Percentiles rank a stretch among this genome's conserved stretches.
Evolutionary conservation across 2,329 filamentous ascomycete genomes (phyloP).

Genomic region (Ascochyta fabae): DNA sequence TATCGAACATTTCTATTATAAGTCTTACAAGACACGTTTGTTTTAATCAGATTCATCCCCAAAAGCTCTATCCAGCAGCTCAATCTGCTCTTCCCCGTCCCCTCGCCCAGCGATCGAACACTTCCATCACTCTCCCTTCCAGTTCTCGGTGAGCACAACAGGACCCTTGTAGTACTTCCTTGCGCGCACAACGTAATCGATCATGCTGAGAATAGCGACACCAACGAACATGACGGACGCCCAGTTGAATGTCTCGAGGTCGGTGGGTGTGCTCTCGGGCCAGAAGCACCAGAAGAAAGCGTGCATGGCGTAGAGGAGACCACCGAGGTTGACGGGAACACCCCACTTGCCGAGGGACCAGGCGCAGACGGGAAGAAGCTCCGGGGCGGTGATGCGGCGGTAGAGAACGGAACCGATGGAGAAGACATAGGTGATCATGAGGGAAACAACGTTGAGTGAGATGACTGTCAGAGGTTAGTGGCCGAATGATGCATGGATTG

Average conservation of each 20-base stretch:
- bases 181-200: constrained; percentile 41
- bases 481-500: too few relatives aligned
- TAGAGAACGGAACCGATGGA: constrained; percentile 51
- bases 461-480: constrained; percentile 38
- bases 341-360: constrained; percentile 51
- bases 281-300: constrained; percentile 54
- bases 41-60: background rate
- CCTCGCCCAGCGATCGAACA: background rate
- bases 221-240: constrained; percentile 46
- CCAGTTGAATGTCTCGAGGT: constrained; percentile 43
- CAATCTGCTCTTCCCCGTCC: background rate
- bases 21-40: constrained; percentile 7
- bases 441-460: constrained; percentile 47
- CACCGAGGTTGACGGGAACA: constrained; percentile 47
- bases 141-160: constrained; percentile 37
- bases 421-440: constrained; percentile 52
- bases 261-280: constrained; percentile 42
- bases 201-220: constrained; percentile 31
- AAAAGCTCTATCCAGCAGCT: constrained; percentile 1
- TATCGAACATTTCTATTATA: constrained; percentile 5
- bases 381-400: constrained; percentile 46
- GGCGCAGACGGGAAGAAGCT: constrained; percentile 46
- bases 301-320: constrained; percentile 45
- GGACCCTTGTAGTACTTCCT: constrained; percentile 45
- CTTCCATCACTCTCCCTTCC: constrained; percentile 29